Evolutionary conservation across 495 filamentous ascomycete species (phyloP).

Genomic region (Penicillium macrosclerotiorum): DNA sequence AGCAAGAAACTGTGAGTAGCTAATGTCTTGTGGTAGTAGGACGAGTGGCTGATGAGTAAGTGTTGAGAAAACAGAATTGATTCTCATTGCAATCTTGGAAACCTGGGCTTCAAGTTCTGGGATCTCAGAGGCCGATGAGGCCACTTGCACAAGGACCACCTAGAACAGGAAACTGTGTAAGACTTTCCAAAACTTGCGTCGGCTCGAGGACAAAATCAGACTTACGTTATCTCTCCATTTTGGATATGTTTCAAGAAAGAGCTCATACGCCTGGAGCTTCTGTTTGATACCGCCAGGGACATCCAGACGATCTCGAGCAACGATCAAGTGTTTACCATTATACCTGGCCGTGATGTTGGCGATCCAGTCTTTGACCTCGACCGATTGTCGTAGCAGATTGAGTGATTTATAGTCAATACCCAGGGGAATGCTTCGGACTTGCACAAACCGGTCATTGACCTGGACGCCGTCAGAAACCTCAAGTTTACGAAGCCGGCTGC

Average conservation of each 20-base stretch:
- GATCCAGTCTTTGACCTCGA: conserved; percentile 70
- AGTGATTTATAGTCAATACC: conserved; percentile 67
- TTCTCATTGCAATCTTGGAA: conserved; percentile 79
- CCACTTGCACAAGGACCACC: conserved; percentile 82
- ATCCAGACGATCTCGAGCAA: conserved; percentile 85
- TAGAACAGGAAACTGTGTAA: conserved; percentile 14
- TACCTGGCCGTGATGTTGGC: conserved; percentile 68
- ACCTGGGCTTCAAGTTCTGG: conserved; percentile 77
- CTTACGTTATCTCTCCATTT: conserved; percentile 71
- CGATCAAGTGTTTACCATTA: conserved; percentile 75
- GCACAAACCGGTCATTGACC: conserved; percentile 78
- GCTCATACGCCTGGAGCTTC: conserved; percentile 81
- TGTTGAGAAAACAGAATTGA: conserved; percentile 78
- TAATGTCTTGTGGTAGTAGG: conserved; percentile 87
- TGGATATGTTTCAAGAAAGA: conserved; percentile 82
- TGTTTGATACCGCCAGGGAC: conserved; percentile 81
- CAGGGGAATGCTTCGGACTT: conserved; percentile 54
- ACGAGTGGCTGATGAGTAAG: conserved; percentile 81
- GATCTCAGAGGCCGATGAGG: conserved; percentile 74
- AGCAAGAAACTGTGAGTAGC: conserved; percentile 80
- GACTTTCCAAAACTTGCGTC: background rate
- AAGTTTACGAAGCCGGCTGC: conserved; percentile 75
- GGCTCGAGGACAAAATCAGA: background rate
- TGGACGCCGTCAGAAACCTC: conserved; percentile 82
- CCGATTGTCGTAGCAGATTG: conserved; percentile 59